phyloP scores from a whole-genome alignment of 805 yeast species.

The Candida sphagnicola region DNA sequence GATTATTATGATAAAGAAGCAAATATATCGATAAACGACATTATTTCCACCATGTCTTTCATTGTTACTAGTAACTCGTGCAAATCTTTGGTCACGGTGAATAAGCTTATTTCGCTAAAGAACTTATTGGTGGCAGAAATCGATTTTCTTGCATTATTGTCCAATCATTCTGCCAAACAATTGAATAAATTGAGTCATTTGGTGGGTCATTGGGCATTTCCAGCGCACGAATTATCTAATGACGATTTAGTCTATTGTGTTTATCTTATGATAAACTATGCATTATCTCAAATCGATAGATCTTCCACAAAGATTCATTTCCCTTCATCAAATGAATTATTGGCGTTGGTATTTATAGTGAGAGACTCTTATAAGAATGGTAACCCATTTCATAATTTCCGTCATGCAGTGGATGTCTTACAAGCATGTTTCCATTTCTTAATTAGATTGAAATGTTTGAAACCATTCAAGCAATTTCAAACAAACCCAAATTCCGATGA shows the following conservation, averaged over 20 bases:
- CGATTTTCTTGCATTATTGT: conserved; percentile 26
- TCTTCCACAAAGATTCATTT: conserved; percentile 12
- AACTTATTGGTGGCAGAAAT: conserved; percentile 23
- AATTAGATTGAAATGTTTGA: conserved; percentile 37
- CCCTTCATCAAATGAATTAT: conserved; percentile 39
- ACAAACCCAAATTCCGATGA: conserved; percentile 28
- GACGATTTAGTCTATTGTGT: conserved; percentile 68
- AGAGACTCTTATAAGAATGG: conserved; percentile 79
- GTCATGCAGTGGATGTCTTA: conserved; percentile 93
- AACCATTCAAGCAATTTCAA: conserved; percentile 33
- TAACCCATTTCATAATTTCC: conserved; percentile 90
- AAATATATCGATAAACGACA: conserved; percentile 12
- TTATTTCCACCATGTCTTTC: conserved; percentile 35
- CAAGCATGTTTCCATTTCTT: conserved; percentile 80
- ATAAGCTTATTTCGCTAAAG: conserved; percentile 20
- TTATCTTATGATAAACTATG: conserved; percentile 47
- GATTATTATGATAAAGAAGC: background rate
- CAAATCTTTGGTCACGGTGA: conserved; percentile 18
- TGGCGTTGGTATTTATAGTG: conserved; percentile 59
- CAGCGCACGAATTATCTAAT: conserved; percentile 58
- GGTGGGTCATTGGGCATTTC: conserved; percentile 64
- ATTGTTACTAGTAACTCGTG: conserved; percentile 22
- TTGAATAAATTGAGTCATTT: conserved; percentile 32
- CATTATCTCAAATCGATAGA: conserved; percentile 25
- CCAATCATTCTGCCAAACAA: conserved; percentile 19